phyloP scores from a whole-genome alignment of 768 basidiomycete genomes.

The Lepiota venenata region DNA sequence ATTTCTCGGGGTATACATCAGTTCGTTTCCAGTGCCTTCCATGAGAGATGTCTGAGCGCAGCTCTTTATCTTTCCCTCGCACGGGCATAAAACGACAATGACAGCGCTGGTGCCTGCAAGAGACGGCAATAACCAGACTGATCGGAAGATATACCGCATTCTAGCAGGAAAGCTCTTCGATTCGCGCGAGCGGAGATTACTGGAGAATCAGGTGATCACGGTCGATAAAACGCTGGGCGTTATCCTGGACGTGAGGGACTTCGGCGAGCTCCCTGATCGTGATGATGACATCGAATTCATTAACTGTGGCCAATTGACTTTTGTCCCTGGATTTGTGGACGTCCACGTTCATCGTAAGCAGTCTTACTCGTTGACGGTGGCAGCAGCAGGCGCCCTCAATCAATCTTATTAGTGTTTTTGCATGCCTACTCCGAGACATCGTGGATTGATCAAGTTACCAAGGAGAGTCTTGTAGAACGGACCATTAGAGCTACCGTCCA shows the following conservation, averaged over 20 bases:
- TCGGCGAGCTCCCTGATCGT: conserved; percentile 8
- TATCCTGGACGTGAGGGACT: conserved; percentile 38
- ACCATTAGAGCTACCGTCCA: conserved; percentile 60
- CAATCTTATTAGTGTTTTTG: conserved; percentile 47
- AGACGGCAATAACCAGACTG: neutral
- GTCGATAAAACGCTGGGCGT: conserved; percentile 44
- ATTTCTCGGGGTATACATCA: neutral
- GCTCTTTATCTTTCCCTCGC: neutral
- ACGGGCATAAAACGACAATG: neutral
- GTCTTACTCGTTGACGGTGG: neutral
- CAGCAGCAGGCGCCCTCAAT: neutral
- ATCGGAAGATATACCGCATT: conserved; percentile 19
- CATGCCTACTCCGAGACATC: conserved; percentile 57
- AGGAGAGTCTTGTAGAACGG: conserved; percentile 55
- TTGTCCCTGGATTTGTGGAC: conserved; percentile 59
- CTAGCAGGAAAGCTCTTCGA: conserved; percentile 52
- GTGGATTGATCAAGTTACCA: conserved; percentile 61
- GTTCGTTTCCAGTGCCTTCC: neutral
- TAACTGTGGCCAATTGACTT: conserved; percentile 42
- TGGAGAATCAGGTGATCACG: conserved; percentile 44
- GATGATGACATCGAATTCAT: conserved; percentile 28
- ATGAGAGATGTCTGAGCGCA: no score
- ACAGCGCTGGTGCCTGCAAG: neutral
- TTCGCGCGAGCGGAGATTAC: conserved; percentile 35
- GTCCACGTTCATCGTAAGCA: conserved; percentile 51